phyloP scores from a whole-genome alignment of 2,329 filamentous ascomycete genomes.

The Sordariomycetes sp. region DNA sequence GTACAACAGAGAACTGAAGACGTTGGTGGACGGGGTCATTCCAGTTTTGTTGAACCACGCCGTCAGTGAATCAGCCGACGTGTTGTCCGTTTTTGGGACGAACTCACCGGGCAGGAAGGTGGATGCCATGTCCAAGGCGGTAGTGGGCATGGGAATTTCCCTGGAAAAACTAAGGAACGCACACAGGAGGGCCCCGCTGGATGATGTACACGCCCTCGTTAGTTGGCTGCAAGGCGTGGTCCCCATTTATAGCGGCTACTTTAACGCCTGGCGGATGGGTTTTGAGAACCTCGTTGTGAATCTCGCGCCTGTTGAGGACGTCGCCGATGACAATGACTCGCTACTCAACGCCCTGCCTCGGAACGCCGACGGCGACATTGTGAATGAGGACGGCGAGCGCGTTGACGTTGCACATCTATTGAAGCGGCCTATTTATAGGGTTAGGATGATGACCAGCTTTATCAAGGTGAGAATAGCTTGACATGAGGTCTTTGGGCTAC shows the following conservation, averaged over 20 bases:
- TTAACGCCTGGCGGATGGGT: constrained; percentile 79
- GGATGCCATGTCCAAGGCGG: constrained; percentile 63
- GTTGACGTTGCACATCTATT: constrained; percentile 91
- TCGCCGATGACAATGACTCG: constrained; percentile 44
- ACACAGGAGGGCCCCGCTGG: constrained; percentile 68
- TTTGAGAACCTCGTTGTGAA: constrained; percentile 95
- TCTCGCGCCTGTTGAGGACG: constrained; percentile 53
- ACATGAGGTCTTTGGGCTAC: background rate
- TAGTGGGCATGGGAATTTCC: constrained; percentile 85
- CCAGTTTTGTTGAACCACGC: constrained; percentile 82
- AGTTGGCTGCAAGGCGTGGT: constrained; percentile 71
- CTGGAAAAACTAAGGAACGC: constrained; percentile 71
- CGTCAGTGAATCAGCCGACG: constrained; percentile 53
- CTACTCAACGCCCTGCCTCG: constrained; percentile 44
- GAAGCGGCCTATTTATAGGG: constrained; percentile 73
- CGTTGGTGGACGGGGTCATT: constrained; percentile 87
- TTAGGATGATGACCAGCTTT: constrained; percentile 79
- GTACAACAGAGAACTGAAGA: constrained; percentile 83
- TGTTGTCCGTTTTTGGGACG: constrained; percentile 54
- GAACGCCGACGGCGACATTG: constrained; percentile 51
- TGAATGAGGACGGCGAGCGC: constrained; percentile 68
- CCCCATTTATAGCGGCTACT: constrained; percentile 71
- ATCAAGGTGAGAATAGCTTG: constrained; percentile 44
- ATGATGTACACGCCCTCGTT: constrained; percentile 58
- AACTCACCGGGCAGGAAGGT: constrained; percentile 35